Evolutionary conservation across 2,329 filamentous ascomycete genomes (phyloP).

Genomic region (Penicillium sp.): DNA sequence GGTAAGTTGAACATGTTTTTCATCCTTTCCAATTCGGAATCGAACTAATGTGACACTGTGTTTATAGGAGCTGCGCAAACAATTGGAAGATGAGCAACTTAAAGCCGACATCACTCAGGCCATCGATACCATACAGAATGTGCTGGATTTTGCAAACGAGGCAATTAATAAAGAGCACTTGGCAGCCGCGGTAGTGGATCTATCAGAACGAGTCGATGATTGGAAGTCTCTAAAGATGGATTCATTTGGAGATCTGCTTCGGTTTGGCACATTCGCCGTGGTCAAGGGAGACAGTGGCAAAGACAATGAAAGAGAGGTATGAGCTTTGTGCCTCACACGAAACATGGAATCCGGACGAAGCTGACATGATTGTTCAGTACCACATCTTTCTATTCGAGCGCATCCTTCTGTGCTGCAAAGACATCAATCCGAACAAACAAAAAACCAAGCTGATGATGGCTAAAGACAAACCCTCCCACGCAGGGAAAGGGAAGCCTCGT

Average conservation of each 20-base stretch:
- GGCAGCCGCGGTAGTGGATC: conserved; percentile 74
- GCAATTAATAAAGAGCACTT: conserved; percentile 85
- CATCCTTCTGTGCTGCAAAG: conserved; percentile 95
- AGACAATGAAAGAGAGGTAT: conserved; percentile 85
- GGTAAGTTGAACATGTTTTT: conserved; percentile 47
- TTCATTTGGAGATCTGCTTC: conserved; percentile 81
- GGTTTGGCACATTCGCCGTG: conserved; percentile 88
- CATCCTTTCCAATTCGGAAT: background rate
- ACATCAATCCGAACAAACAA: conserved; percentile 77
- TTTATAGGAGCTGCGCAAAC: conserved; percentile 74
- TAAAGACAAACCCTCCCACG: conserved; percentile 67
- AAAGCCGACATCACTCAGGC: conserved; percentile 70
- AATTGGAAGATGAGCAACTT: conserved; percentile 66
- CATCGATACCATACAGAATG: conserved; percentile 74
- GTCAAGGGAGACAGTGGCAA: conserved; percentile 71
- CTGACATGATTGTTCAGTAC: conserved; percentile 58
- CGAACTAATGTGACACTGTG: background rate
- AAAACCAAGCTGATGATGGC: conserved; percentile 58
- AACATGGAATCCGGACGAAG: background rate
- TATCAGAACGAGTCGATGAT: conserved; percentile 80
- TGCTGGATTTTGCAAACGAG: conserved; percentile 80
- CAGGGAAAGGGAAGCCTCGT: conserved; percentile 67
- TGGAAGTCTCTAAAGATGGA: conserved; percentile 93
- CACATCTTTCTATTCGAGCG: conserved; percentile 96
- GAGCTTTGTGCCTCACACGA: conserved; percentile 27